These are phyloP conservation scores for Leucocoprinus leucothites DNA, from an alignment of 768 basidiomycete species.

Conservation along the genomic window DNA sequence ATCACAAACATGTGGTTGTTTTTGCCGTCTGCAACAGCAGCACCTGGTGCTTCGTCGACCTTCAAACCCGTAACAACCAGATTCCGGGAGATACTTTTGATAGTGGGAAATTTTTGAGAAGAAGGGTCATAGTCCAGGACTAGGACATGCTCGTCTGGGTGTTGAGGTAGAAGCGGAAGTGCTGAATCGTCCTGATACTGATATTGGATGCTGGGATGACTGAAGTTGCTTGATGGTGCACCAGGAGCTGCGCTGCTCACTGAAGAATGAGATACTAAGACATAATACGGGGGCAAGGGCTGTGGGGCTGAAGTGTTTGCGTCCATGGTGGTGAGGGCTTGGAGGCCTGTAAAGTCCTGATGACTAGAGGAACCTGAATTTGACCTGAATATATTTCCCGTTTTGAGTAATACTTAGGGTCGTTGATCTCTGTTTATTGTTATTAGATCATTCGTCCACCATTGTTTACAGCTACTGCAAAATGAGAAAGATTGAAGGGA, in stretches of 20 bases:
- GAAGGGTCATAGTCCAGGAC: conserved; percentile 67
- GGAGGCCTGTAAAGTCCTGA: too few relatives aligned
- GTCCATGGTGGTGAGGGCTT: conserved; percentile 4
- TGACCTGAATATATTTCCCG: not conserved
- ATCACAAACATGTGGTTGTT: conserved; percentile 76
- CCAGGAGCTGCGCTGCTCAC: conserved; percentile 31
- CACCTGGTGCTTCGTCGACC: conserved; percentile 72
- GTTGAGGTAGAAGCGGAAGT: conserved; percentile 55
- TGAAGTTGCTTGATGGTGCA: conserved; percentile 42
- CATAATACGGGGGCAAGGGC: conserved; percentile 55
- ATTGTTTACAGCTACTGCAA: not conserved
- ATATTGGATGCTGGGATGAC: conserved; percentile 76
- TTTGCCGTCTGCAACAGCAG: conserved; percentile 46
- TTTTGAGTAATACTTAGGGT: too few relatives aligned
- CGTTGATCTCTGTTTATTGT: conserved; percentile 3
- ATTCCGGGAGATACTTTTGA: conserved; percentile 47
- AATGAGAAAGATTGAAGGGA: too few relatives aligned
- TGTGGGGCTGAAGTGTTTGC: not conserved
- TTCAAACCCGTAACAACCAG: conserved; percentile 55
- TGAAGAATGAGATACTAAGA: conserved; percentile 62
- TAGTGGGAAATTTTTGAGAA: conserved; percentile 34
- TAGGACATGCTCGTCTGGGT: conserved; percentile 66
- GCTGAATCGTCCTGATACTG: conserved; percentile 81
- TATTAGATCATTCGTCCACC: not conserved
- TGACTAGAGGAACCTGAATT: too few relatives aligned